phyloP scores from a whole-genome alignment of 805 yeast genomes.

The Ogataea pini region DNA sequence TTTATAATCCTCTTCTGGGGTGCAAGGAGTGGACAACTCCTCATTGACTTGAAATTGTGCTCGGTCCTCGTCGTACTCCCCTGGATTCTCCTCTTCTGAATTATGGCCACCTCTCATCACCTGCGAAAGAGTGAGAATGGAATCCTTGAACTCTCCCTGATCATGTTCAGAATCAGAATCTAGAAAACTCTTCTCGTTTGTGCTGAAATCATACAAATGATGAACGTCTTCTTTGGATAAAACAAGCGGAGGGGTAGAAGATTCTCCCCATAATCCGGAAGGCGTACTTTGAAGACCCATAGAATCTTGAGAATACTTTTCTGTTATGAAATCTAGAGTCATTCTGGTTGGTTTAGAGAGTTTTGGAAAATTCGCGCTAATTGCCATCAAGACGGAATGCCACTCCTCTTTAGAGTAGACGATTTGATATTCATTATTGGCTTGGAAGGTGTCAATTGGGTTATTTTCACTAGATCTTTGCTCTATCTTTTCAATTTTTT shows the following conservation, averaged over 20 bases:
- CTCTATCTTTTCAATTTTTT: constrained; percentile 23
- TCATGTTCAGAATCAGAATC: constrained; percentile 15
- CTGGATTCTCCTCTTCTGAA: neutral
- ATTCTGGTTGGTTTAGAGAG: constrained; percentile 28
- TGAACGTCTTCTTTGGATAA: constrained; percentile 23
- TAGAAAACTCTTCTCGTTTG: constrained; percentile 20
- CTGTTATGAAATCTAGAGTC: constrained; percentile 28
- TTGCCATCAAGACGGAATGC: constrained; percentile 26
- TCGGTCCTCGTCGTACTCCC: neutral
- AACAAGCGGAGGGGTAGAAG: constrained; percentile 21
- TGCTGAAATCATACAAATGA: constrained; percentile 20
- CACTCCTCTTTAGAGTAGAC: constrained; percentile 34
- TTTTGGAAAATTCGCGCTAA: constrained; percentile 28
- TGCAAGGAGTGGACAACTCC: constrained; percentile 16
- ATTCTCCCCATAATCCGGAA: constrained; percentile 18
- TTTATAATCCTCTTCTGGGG: constrained; percentile 18
- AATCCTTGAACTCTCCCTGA: neutral
- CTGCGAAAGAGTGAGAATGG: constrained; percentile 23
- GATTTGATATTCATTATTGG: constrained; percentile 16
- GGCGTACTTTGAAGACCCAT: neutral
- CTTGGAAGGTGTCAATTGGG: neutral
- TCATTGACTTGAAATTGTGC: neutral
- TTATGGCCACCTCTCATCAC: constrained; percentile 8
- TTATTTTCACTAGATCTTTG: constrained; percentile 1
- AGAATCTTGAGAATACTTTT: constrained; percentile 20